Evolutionary conservation across 257 asterid genomes (phyloP).

Genomic region (Nicotiana noctiflora): DNA sequence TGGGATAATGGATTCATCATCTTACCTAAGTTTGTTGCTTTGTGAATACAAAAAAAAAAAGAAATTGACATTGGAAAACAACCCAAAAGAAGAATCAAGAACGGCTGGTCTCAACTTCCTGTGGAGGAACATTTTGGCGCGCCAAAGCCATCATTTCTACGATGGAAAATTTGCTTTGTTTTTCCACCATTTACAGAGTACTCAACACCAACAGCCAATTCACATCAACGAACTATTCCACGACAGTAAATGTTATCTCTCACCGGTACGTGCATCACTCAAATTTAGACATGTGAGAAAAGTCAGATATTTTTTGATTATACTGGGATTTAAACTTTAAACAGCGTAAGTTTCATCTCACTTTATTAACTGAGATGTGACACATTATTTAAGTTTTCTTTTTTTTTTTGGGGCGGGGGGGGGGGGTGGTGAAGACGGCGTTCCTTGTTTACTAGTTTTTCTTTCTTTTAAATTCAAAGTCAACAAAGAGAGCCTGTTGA

Average conservation of each 20-base stretch:
- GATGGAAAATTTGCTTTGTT: neutral
- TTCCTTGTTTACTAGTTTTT: neutral
- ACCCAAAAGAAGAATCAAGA: neutral
- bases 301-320: too few species aligned
- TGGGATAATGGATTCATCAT: neutral
- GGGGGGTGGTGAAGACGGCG: too few species aligned
- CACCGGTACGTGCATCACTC: too few species aligned
- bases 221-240: too few species aligned
- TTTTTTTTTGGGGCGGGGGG: too few species aligned
- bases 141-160: slow-evolving; percentile 7
- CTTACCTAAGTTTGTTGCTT: neutral
- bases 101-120: slow-evolving; percentile 2
- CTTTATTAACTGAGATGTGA: neutral
- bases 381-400: too few species aligned
- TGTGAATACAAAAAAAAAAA: neutral
- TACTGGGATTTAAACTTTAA: neutral
- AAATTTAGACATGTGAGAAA: too few species aligned
- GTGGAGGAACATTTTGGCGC: neutral
- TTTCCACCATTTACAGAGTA: neutral
- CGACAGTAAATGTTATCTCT: too few species aligned
- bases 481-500: neutral
- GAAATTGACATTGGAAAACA: slow-evolving; percentile 2
- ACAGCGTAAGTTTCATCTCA: neutral
- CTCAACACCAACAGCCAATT: neutral
- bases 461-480: neutral